These are phyloP conservation scores for Gossypium trilobum DNA, from an alignment of 441 rosid genomes.

Conservation along the genomic window DNA sequence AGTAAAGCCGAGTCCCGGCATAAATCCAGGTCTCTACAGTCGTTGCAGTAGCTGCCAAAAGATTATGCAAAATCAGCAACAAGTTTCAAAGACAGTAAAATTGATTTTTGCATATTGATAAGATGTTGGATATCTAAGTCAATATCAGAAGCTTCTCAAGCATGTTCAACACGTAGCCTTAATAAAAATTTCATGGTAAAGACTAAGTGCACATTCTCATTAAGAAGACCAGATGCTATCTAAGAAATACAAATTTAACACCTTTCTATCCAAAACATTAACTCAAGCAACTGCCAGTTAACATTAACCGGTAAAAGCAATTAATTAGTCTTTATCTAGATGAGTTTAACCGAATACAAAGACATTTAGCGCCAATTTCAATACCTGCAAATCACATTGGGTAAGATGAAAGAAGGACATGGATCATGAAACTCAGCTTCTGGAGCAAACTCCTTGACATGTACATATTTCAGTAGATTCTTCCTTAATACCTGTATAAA, in stretches of 20 bases:
- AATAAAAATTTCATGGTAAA: neutral
- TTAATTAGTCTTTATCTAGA: neutral
- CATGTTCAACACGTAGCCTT: neutral
- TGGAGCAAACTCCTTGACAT: conserved; percentile 70
- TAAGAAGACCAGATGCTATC: neutral
- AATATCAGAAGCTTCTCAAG: neutral
- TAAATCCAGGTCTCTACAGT: conserved; percentile 84
- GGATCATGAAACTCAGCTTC: conserved; percentile 77
- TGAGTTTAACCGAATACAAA: neutral
- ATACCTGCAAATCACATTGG: conserved; percentile 91
- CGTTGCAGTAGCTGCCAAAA: conserved; percentile 77
- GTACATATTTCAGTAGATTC: conserved; percentile 70
- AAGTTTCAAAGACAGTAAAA: neutral
- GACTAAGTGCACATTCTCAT: neutral
- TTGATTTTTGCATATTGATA: neutral
- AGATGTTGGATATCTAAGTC: neutral
- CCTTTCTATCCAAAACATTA: neutral
- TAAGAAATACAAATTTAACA: neutral
- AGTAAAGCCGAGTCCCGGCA: conserved; percentile 59
- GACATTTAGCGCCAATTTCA: neutral
- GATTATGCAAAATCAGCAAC: conserved; percentile 11
- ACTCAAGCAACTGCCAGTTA: neutral
- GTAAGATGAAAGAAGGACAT: conserved; percentile 62
- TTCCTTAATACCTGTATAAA: conserved; percentile 63
- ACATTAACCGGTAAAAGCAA: neutral